These are phyloP conservation scores for Monosporascus sp. DNA, from an alignment of 2,329 filamentous ascomycete genomes.

Conservation along the genomic window DNA sequence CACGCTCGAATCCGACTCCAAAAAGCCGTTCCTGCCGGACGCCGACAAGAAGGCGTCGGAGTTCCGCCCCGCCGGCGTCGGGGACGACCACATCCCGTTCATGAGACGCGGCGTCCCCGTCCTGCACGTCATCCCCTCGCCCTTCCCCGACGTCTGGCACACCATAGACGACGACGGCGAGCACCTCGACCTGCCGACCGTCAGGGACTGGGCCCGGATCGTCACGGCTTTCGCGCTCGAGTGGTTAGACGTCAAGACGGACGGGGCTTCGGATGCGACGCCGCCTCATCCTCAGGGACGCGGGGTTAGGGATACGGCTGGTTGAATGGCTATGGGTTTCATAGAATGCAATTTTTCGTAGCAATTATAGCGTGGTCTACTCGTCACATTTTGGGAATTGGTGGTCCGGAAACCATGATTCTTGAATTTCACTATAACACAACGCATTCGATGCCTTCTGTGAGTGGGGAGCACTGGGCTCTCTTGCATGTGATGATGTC, in stretches of 20 bases:
- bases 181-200: conserved; percentile 65
- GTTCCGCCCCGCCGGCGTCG: conserved; percentile 39
- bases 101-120: conserved; percentile 69
- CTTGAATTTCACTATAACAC: too few species aligned
- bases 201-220: conserved; percentile 72
- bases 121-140: conserved; percentile 69
- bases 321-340: background rate
- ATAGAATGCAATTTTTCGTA: too few species aligned
- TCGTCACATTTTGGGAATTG: too few species aligned
- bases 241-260: conserved; percentile 66
- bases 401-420: too few species aligned
- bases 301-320: too few species aligned
- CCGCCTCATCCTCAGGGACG: background rate
- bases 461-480: too few species aligned
- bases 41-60: conserved; percentile 35
- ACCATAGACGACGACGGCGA: conserved; percentile 64
- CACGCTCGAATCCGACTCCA: conserved; percentile 40
- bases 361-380: too few species aligned
- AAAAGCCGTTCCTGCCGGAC: conserved; percentile 52
- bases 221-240: conserved; percentile 70
- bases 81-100: conserved; percentile 77
- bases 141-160: conserved; percentile 72
- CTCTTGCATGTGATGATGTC: too few species aligned
- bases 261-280: conserved; percentile 8
- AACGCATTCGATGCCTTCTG: too few species aligned